Evolutionary conservation across 345 rosid genomes (phyloP), one percentile per base, ranked within the genome.

Genomic region (Ricinus communis): DNA sequence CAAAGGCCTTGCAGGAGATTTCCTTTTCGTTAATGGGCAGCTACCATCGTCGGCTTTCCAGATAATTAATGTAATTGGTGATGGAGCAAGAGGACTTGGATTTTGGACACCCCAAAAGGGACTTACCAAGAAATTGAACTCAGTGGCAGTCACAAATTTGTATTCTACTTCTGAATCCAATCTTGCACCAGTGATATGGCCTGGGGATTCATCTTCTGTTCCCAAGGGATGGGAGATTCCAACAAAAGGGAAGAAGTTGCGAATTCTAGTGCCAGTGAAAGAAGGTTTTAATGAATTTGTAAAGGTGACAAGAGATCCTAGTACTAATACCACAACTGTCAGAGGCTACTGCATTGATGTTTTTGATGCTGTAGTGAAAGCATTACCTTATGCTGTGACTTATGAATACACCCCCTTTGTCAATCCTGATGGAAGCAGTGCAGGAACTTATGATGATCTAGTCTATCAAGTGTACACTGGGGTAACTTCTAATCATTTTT

Each of bases 281-380:
- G 8, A 0, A 1, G 85, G 82, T 4, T 85, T 79, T 28, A 15
- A 4, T 0, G 82, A 82, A 43, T 82, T 77, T 25, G 62, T 82
- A 15, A 49, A 68, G 5, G 67, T 74, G 11, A 60, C 36, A 28
- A 82, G 12, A 47, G 60, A 66, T 59, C 47, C 73, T 28, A 72
- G 56, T 21, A 87, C 87, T 46, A 64, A 72, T 30, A 4, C 56
- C 24, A 8, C 25, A 8, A 41, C 53, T 50, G 69, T 88, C 70
- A 64, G 82, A 28, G 98, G 98, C 41, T 93, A 80, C 85, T 88
- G 96, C 84, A 85, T 89, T 33, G 98, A 91, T 59, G 90, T 93
- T 38, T 93, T 91, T 73, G 77, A 58, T 38, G 88, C 90, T 3
- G 96, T 90, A 25, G n/a, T 88, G 43, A 87, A 83, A 56, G 77